These are phyloP conservation scores for Trypanosoma platydactyli DNA, from an alignment of 208 protist genomes.

Conservation along the genomic window DNA sequence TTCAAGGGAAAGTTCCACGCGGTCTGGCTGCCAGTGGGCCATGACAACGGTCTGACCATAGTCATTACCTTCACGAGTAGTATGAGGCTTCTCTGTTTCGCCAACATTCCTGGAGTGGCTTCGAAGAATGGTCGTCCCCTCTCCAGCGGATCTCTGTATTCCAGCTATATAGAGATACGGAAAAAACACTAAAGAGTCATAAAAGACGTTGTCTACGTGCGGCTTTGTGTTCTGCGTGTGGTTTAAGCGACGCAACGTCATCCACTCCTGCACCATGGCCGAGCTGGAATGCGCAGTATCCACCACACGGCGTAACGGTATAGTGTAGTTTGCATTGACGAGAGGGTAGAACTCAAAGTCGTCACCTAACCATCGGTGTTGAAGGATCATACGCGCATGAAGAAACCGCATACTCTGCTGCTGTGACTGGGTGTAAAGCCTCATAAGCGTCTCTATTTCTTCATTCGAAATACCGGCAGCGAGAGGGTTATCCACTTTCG, in stretches of 20 bases:
- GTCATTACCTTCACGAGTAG: constrained; percentile 23
- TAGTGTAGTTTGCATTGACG: constrained; percentile 7
- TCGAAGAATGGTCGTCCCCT: constrained; percentile 31
- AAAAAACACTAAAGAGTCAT: constrained; percentile 17
- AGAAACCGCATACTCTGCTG: constrained; percentile 27
- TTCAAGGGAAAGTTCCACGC: constrained; percentile 7
- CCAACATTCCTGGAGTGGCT: constrained; percentile 21
- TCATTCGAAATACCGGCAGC: constrained; percentile 45
- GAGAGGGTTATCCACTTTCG: constrained; percentile 29
- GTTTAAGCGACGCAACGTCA: neutral
- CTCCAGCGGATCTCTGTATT: constrained; percentile 26
- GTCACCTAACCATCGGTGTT: constrained; percentile 52
- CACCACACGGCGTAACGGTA: constrained; percentile 11
- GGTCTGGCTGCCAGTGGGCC: constrained; percentile 58
- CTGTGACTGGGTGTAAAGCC: constrained; percentile 22
- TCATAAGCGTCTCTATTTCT: constrained; percentile 33
- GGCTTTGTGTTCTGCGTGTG: constrained; percentile 6
- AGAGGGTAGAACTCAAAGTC: constrained; percentile 80
- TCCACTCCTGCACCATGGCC: neutral
- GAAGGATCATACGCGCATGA: constrained; percentile 36
- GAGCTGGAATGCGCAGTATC: constrained; percentile 19
- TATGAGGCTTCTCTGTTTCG: constrained; percentile 24
- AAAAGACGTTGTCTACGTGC: constrained; percentile 59
- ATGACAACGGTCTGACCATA: constrained; percentile 30
- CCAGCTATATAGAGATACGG: constrained; percentile 36